phyloP scores from a whole-genome alignment of 345 rosid species.

The Hevea brasiliensis region DNA sequence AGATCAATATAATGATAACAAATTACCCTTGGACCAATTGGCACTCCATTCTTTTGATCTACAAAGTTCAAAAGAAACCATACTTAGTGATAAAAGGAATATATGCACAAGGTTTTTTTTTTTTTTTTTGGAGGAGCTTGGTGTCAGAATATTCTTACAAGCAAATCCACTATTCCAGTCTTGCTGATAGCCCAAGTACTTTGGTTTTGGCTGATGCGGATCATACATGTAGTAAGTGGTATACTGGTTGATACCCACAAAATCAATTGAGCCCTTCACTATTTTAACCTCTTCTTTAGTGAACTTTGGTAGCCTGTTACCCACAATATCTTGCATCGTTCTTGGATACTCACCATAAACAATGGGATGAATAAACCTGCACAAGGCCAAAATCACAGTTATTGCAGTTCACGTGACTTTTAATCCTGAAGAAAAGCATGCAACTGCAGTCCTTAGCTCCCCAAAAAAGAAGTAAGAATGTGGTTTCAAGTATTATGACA shows the following conservation, averaged over 20 bases:
- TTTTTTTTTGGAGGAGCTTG: too few relatives aligned
- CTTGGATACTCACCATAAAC: conserved; percentile 89
- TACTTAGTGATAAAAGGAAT: conserved; percentile 3
- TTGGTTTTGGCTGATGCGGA: conserved; percentile 48
- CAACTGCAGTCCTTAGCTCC: not conserved
- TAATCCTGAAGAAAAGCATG: not conserved
- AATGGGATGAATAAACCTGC: conserved; percentile 90
- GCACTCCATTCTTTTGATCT: conserved; percentile 66
- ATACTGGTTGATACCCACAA: conserved; percentile 88
- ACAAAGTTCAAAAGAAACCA: conserved; percentile 21
- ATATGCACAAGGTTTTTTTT: not conserved
- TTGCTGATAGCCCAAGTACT: conserved; percentile 73
- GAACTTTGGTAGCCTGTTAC: conserved; percentile 78
- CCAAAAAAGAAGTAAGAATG: not conserved
- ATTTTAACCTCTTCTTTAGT: conserved; percentile 68
- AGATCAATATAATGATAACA: not conserved
- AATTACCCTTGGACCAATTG: conserved; percentile 75
- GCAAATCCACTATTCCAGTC: conserved; percentile 84
- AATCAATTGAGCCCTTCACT: conserved; percentile 90
- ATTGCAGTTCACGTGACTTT: not conserved
- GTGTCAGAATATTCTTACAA: conserved; percentile 47
- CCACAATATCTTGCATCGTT: conserved; percentile 81
- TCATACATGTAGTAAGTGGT: conserved; percentile 71
- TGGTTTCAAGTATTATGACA: not conserved
- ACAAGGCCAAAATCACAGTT: not conserved